These are phyloP conservation scores for Galerina sulciceps DNA, from an alignment of 768 basidiomycete species.

Conservation along the genomic window DNA sequence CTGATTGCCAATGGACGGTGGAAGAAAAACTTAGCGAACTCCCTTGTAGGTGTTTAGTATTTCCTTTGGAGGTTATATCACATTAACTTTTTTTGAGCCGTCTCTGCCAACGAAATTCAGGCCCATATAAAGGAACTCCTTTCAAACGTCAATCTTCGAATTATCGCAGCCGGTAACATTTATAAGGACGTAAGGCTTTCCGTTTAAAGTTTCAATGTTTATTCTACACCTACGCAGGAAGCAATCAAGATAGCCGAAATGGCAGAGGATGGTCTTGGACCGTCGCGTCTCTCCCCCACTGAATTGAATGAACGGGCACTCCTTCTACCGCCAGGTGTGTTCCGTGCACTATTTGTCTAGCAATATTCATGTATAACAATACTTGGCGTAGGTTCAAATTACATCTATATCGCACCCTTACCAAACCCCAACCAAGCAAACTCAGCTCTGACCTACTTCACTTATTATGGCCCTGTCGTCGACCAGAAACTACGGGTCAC, in stretches of 20 bases:
- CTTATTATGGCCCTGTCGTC: conserved; percentile 72
- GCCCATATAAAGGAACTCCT: conserved; percentile 63
- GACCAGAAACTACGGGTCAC: conserved; percentile 70
- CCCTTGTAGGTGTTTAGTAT: conserved; percentile 53
- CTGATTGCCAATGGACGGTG: conserved; percentile 75
- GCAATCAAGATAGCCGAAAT: conserved; percentile 74
- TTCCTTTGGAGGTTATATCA: background rate
- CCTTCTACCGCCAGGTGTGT: conserved; percentile 71
- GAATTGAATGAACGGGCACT: conserved; percentile 63
- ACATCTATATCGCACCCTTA: conserved; percentile 65
- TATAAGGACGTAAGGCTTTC: conserved; percentile 68
- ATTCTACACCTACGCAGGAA: conserved; percentile 52
- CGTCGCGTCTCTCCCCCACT: conserved; percentile 55
- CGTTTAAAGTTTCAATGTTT: conserved; percentile 7
- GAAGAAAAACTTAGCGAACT: conserved; percentile 79
- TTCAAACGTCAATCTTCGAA: conserved; percentile 66
- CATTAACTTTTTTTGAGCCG: conserved; percentile 45
- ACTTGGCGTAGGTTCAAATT: conserved; percentile 61
- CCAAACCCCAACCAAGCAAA: conserved; percentile 89
- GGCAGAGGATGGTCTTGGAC: conserved; percentile 66
- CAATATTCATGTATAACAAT: background rate
- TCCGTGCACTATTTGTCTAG: background rate
- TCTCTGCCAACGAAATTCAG: conserved; percentile 74
- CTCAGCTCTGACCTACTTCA: conserved; percentile 84
- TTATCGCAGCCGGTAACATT: conserved; percentile 85